Percentiles rank a stretch among this genome's conserved stretches.
phyloP scores from a whole-genome alignment of 2,329 filamentous ascomycete species.

The Botrytis sinoallii region DNA sequence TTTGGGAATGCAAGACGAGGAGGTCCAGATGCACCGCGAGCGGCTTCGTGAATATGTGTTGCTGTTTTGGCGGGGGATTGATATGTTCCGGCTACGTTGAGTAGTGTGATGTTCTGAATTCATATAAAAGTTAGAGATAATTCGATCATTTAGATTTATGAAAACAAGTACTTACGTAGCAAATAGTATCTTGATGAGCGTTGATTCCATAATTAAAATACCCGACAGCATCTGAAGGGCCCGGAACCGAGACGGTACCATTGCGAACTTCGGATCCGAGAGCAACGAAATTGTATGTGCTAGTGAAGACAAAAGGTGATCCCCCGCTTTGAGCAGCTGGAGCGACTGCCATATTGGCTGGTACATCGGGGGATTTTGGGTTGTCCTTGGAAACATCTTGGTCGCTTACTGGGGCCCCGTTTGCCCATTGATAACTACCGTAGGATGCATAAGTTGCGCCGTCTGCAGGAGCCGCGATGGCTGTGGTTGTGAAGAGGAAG shows the following conservation, averaged over 20 bases:
- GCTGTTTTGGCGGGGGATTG: constrained; percentile 46
- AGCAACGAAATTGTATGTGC: constrained; percentile 46
- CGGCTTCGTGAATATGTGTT: constrained; percentile 50
- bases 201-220: constrained; percentile 51
- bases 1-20: constrained; percentile 48
- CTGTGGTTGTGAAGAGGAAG: background rate
- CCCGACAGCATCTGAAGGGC: constrained; percentile 43
- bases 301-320: constrained; percentile 43
- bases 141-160: background rate
- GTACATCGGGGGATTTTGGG: constrained; percentile 12
- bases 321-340: background rate
- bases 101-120: constrained; percentile 46
- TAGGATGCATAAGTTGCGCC: constrained; percentile 10
- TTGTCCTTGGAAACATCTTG: constrained; percentile 14
- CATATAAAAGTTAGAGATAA: background rate
- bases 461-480: background rate
- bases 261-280: constrained; percentile 47
- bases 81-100: constrained; percentile 46
- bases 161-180: constrained; percentile 29
- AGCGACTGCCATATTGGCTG: constrained; percentile 9
- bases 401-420: background rate
- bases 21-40: constrained; percentile 43
- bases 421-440: background rate
- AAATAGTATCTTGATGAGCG: constrained; percentile 36
- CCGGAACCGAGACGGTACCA: constrained; percentile 36